Conservation (phyloP, 352 stramenopile genomes). For the Pythium brachiatum region DNA sequence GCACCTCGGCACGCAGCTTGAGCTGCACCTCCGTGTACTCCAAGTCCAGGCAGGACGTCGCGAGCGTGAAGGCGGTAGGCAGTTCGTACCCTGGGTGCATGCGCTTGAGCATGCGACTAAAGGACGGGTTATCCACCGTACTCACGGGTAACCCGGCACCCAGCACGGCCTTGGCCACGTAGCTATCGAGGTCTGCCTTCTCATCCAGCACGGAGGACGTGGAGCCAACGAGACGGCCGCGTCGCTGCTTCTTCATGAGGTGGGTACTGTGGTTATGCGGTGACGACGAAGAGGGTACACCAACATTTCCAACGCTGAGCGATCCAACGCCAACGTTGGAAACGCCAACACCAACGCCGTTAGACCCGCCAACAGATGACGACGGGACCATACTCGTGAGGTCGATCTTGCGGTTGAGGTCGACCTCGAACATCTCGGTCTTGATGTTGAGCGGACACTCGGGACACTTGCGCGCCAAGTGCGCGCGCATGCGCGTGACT, state of each 20-base stretch:
- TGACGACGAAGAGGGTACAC: slow-evolving; percentile 1
- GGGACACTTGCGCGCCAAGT: slow-evolving; percentile 57
- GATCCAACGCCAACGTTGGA: slow-evolving; percentile 4
- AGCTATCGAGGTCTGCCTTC: slow-evolving; percentile 54
- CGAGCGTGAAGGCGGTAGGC: slow-evolving; percentile 45
- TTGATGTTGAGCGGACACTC: slow-evolving; percentile 48
- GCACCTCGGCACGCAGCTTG: slow-evolving; percentile 52
- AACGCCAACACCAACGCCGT: background rate
- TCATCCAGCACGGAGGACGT: slow-evolving; percentile 35
- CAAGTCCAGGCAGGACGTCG: slow-evolving; percentile 50
- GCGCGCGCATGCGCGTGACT: slow-evolving; percentile 59
- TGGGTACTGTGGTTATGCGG: slow-evolving; percentile 8
- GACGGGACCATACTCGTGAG: slow-evolving; percentile 20
- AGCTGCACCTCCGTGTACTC: slow-evolving; percentile 64
- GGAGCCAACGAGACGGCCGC: slow-evolving; percentile 12
- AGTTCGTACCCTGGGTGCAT: slow-evolving; percentile 49
- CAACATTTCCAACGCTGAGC: background rate
- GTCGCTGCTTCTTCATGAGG: slow-evolving; percentile 33
- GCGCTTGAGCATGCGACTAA: slow-evolving; percentile 62
- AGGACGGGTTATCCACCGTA: slow-evolving; percentile 55
- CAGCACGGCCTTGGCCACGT: slow-evolving; percentile 57
- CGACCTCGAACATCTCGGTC: slow-evolving; percentile 43
- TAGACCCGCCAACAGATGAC: background rate
- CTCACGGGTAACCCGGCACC: slow-evolving; percentile 46
- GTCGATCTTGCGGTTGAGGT: slow-evolving; percentile 41